Conservation (phyloP, 2,329 filamentous ascomycete species). For the Teratosphaeria nubilosa region DNA sequence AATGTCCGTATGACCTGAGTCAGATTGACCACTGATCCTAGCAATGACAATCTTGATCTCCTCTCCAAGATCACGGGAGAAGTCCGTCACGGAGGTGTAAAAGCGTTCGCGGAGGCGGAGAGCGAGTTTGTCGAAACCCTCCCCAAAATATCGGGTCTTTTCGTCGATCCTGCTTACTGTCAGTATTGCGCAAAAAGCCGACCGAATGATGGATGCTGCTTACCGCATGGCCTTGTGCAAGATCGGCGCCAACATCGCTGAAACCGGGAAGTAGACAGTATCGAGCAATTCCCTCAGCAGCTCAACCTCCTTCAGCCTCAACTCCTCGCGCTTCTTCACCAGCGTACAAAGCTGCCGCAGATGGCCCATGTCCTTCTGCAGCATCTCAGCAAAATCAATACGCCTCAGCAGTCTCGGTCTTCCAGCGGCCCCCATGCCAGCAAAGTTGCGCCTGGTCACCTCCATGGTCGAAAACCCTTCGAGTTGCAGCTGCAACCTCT, state of each 20-base stretch:
- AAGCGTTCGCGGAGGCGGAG: constrained; percentile 44
- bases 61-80: constrained; percentile 47
- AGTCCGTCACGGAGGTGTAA: constrained; percentile 52
- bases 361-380: constrained; percentile 67
- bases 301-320: constrained; percentile 67
- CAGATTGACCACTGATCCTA: constrained; percentile 14
- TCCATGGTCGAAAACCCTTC: constrained; percentile 97
- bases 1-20: constrained; percentile 20
- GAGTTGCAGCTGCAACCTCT: constrained; percentile 86
- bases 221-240: constrained; percentile 73
- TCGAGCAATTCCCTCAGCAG: constrained; percentile 73
- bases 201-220: constrained; percentile 29
- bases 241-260: constrained; percentile 64
- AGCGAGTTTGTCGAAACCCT: constrained; percentile 44
- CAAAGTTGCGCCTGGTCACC: constrained; percentile 87
- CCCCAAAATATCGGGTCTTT: constrained; percentile 42
- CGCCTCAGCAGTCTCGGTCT: constrained; percentile 66
- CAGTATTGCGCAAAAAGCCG: background rate
- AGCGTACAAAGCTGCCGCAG: constrained; percentile 60
- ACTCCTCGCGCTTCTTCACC: constrained; percentile 63
- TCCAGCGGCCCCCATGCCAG: constrained; percentile 82
- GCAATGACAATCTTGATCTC: constrained; percentile 47
- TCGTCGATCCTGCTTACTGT: constrained; percentile 46
- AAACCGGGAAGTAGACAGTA: constrained; percentile 82
- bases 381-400: constrained; percentile 74